phyloP scores from a whole-genome alignment of 352 stramenopile genomes.

The Phytophthora sojae region DNA sequence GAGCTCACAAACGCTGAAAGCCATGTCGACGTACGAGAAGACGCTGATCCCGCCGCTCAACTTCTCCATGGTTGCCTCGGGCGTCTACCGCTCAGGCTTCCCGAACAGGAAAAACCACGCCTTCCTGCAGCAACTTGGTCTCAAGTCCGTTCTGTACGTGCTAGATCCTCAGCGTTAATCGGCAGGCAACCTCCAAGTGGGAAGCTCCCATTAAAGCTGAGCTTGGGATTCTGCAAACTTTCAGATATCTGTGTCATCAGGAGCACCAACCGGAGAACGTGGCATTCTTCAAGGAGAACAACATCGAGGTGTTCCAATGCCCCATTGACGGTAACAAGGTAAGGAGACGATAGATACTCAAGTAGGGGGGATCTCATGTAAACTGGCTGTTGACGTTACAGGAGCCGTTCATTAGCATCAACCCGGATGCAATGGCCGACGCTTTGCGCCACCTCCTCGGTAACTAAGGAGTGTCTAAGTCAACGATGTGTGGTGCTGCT shows the following conservation, averaged over 20 bases:
- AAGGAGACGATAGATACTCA: not conserved
- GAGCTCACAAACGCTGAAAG: not conserved
- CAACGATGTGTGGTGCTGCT: not conserved
- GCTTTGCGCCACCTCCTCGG: constrained; percentile 81
- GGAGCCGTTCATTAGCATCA: constrained; percentile 91
- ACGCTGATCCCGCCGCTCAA: constrained; percentile 91
- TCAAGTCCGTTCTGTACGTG: constrained; percentile 89
- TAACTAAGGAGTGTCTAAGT: constrained; percentile 22
- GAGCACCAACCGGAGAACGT: constrained; percentile 85
- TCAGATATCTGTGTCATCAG: constrained; percentile 86
- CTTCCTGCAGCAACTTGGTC: constrained; percentile 86
- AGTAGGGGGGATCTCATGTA: not conserved
- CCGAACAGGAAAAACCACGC: constrained; percentile 90
- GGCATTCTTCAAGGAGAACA: constrained; percentile 83
- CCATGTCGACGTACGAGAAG: constrained; percentile 89
- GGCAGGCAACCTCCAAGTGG: not conserved
- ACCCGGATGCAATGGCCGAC: constrained; percentile 81
- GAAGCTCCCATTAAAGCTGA: not conserved
- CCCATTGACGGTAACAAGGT: constrained; percentile 92
- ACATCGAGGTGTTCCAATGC: constrained; percentile 85
- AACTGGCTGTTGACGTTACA: constrained; percentile 24
- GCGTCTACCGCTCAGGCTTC: constrained; percentile 90
- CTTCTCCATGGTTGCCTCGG: constrained; percentile 90
- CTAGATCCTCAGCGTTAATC: not conserved
- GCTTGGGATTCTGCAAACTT: not conserved